phyloP scores from a whole-genome alignment of 257 asterid species.

The Datura wrightii region DNA sequence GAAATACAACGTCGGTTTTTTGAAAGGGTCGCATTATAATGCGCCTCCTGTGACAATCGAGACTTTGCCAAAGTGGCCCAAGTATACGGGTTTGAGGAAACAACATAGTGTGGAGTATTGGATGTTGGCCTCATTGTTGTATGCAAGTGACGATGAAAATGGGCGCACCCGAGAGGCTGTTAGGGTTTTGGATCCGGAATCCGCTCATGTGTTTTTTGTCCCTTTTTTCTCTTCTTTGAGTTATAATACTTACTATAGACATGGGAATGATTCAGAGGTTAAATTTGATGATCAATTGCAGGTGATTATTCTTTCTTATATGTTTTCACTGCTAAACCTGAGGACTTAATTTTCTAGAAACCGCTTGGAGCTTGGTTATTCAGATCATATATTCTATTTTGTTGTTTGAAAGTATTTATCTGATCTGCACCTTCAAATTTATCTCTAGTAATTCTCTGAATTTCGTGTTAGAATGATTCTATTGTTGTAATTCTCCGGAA shows the following conservation, averaged over 20 bases:
- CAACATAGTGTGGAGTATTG: slow-evolving; percentile 68
- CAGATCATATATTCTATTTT: no score
- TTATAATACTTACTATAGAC: slow-evolving; percentile 62
- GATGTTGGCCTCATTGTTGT: slow-evolving; percentile 59
- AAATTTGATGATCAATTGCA: slow-evolving; percentile 76
- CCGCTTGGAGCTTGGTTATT: background rate
- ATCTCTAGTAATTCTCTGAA: background rate
- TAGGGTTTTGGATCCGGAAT: slow-evolving; percentile 77
- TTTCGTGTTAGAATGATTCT: background rate
- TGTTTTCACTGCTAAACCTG: background rate
- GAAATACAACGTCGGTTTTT: slow-evolving; percentile 54
- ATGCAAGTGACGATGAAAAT: slow-evolving; percentile 32
- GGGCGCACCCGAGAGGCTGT: slow-evolving; percentile 57
- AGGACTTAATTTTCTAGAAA: background rate
- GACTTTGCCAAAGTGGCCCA: slow-evolving; percentile 55
- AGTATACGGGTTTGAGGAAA: slow-evolving; percentile 46
- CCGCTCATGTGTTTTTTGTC: slow-evolving; percentile 80
- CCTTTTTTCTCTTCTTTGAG: slow-evolving; percentile 93
- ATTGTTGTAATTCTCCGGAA: background rate
- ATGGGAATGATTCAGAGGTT: slow-evolving; percentile 62
- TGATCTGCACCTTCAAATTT: background rate
- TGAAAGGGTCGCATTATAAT: slow-evolving; percentile 28
- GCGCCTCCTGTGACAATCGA: slow-evolving; percentile 46
- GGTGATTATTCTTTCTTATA: slow-evolving; percentile 45
- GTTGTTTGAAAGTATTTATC: background rate